Conservation (phyloP, 257 asterid genomes). For the Eustoma russellianum region DNA sequence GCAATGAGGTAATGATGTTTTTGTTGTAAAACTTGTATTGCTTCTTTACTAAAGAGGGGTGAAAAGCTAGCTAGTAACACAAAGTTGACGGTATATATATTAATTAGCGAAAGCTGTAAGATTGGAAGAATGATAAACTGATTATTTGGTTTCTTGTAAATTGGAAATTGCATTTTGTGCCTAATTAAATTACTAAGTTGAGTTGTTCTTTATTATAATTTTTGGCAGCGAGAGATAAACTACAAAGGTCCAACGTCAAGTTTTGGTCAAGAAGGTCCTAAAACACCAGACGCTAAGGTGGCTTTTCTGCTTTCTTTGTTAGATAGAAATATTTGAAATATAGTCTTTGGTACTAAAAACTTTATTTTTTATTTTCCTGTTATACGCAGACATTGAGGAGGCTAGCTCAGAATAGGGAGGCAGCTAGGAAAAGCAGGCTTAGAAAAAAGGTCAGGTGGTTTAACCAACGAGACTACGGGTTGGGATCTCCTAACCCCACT, state of each 20-base stretch:
- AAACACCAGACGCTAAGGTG: constrained; percentile 77
- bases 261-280: constrained; percentile 57
- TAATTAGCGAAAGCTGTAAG: no score
- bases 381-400: constrained; percentile 55
- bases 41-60: constrained; percentile 23
- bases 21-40: no score
- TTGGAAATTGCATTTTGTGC: not conserved
- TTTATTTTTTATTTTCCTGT: not conserved
- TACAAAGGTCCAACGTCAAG: constrained; percentile 46
- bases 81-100: no score
- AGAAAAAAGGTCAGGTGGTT: constrained; percentile 49
- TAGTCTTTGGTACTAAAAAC: not conserved
- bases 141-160: constrained; percentile 5
- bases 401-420: constrained; percentile 92
- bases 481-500: no score
- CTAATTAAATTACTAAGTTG: not conserved
- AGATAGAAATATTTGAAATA: not conserved
- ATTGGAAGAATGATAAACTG: not conserved
- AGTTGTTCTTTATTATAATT: constrained; percentile 1
- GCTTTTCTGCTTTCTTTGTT: not conserved
- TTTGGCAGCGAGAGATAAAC: constrained; percentile 61
- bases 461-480: not conserved
- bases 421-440: constrained; percentile 84
- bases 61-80: no score
- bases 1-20: no score